Conservation (phyloP, 345 rosid species). For the Heritiera littoralis region DNA sequence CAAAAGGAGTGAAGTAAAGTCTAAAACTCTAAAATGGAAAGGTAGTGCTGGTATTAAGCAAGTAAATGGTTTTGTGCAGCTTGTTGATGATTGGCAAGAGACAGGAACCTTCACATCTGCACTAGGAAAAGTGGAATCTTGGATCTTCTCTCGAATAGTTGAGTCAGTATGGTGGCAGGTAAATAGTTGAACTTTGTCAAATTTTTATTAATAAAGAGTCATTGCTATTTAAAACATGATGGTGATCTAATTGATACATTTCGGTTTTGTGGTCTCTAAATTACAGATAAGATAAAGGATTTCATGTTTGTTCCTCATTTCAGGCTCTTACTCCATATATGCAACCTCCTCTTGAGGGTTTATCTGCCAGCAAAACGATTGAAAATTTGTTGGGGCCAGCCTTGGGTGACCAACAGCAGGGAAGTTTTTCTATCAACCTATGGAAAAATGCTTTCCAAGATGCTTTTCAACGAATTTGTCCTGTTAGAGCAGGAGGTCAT, state of each 20-base stretch:
- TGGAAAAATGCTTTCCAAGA: slow-evolving; percentile 88
- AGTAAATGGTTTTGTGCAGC: slow-evolving; percentile 47
- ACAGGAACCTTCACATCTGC: slow-evolving; percentile 75
- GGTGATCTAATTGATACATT: background rate
- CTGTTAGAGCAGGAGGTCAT: slow-evolving; percentile 84
- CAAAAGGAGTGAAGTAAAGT: slow-evolving; percentile 44
- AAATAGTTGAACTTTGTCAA: slow-evolving; percentile 17
- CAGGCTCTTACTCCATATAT: slow-evolving; percentile 88
- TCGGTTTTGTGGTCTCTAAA: background rate
- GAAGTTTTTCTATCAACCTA: slow-evolving; percentile 63
- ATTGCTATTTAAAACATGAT: background rate
- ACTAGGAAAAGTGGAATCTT: slow-evolving; percentile 74
- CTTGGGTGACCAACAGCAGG: slow-evolving; percentile 78
- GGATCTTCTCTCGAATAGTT: slow-evolving; percentile 87
- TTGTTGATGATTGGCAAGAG: slow-evolving; percentile 88
- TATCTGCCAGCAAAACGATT: slow-evolving; percentile 36
- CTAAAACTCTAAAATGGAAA: slow-evolving; percentile 48
- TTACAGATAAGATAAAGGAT: slow-evolving; percentile 2
- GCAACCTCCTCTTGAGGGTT: slow-evolving; percentile 64
- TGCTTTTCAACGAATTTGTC: slow-evolving; percentile 73
- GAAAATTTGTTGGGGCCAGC: slow-evolving; percentile 70
- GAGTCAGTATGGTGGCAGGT: slow-evolving; percentile 99
- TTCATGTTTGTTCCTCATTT: slow-evolving; percentile 17
- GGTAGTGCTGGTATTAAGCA: slow-evolving; percentile 36
- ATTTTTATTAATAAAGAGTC: background rate